phyloP scores from a whole-genome alignment of 495 filamentous ascomycete species.

The Penicillium nucicola region DNA sequence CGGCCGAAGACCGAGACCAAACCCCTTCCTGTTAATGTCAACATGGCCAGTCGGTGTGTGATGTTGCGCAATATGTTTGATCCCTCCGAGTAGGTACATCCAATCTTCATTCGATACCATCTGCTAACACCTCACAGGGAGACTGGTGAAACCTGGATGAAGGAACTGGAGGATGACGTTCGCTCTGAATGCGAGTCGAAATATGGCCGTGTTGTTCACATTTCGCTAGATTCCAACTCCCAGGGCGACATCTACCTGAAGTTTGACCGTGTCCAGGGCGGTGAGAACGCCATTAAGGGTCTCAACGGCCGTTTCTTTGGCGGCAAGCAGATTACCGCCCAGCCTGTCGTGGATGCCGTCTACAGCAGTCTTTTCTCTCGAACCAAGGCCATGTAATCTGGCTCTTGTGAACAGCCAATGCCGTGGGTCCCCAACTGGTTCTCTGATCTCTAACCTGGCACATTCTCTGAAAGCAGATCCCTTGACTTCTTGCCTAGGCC shows the following conservation, averaged over 20 bases:
- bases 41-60: conserved; percentile 92
- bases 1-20: conserved; percentile 81
- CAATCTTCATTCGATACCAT: not conserved
- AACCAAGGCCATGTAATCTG: conserved; percentile 62
- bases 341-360: conserved; percentile 94
- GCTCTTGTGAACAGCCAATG: not conserved
- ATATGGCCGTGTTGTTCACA: conserved; percentile 98
- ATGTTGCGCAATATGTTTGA: conserved; percentile 96
- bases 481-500: conserved; percentile 19
- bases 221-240: conserved; percentile 88
- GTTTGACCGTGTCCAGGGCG: conserved; percentile 90
- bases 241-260: conserved; percentile 97
- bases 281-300: conserved; percentile 95
- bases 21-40: conserved; percentile 78
- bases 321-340: conserved; percentile 82
- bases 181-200: conserved; percentile 88
- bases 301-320: conserved; percentile 96
- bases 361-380: conserved; percentile 96
- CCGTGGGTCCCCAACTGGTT: not conserved
- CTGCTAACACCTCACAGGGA: conserved; percentile 63
- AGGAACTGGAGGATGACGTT: conserved; percentile 93
- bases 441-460: conserved; percentile 16
- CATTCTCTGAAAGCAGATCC: conserved; percentile 20
- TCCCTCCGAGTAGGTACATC: conserved; percentile 71
- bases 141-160: conserved; percentile 83